Conservation (phyloP, 768 basidiomycete genomes). For the Collybia nuda region DNA sequence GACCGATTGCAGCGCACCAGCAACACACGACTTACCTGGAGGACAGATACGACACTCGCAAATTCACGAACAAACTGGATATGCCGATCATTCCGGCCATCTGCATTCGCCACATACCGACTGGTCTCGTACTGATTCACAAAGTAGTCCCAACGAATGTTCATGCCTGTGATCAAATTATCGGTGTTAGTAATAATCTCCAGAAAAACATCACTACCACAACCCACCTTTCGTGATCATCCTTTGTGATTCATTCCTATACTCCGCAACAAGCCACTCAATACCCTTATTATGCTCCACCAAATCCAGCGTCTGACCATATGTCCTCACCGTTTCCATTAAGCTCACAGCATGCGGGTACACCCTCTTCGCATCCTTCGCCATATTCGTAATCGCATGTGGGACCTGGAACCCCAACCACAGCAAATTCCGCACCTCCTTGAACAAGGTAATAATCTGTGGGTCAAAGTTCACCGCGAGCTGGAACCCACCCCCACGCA, state of each 20-base stretch:
- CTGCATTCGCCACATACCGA: conserved; percentile 70
- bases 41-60: conserved; percentile 85
- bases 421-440: conserved; percentile 93
- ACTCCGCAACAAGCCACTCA: conserved; percentile 93
- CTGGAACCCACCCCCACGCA: conserved; percentile 76
- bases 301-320: conserved; percentile 91
- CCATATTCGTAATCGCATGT: conserved; percentile 92
- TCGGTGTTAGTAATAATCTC: not conserved
- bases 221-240: conserved; percentile 85
- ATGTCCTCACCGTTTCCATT: conserved; percentile 99
- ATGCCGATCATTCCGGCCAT: conserved; percentile 83
- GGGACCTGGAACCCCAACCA: conserved; percentile 97
- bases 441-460: conserved; percentile 97
- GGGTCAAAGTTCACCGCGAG: conserved; percentile 97
- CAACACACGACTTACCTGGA: conserved; percentile 57
- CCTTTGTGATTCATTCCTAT: conserved; percentile 87
- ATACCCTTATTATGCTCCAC: conserved; percentile 90
- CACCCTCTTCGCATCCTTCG: conserved; percentile 97
- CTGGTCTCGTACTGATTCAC: conserved; percentile 90
- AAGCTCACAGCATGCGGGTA: conserved; percentile 97
- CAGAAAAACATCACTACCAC: not conserved
- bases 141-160: conserved; percentile 95
- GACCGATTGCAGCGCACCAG: not conserved
- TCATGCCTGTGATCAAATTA: conserved; percentile 67
- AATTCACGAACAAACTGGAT: conserved; percentile 95